Percentiles rank a stretch among this genome's conserved stretches.
Conservation (phyloP, 2,329 filamentous ascomycete genomes). For the Alternaria gaisen region DNA sequence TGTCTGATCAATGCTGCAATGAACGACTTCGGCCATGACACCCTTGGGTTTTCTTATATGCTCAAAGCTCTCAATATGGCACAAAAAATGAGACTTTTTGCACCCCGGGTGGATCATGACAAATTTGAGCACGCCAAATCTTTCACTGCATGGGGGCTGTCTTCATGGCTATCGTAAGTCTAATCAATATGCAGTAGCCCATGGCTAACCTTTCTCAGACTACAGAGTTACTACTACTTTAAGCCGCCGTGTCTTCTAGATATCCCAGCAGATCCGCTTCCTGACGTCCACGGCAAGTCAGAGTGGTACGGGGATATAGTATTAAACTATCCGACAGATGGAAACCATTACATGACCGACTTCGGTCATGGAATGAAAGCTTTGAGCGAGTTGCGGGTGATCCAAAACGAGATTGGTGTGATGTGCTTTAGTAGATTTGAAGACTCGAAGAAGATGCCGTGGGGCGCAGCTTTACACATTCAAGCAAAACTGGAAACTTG, state of each 20-base stretch:
- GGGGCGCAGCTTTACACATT: slow-evolving; percentile 11
- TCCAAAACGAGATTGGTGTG: slow-evolving; percentile 16
- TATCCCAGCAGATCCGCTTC: slow-evolving; percentile 12
- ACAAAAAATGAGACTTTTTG: slow-evolving; percentile 22
- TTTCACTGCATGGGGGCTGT: slow-evolving; percentile 23
- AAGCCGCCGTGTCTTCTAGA: slow-evolving; percentile 15
- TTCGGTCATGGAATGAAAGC: slow-evolving; percentile 20
- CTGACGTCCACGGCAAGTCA: slow-evolving; percentile 15
- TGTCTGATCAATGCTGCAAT: slow-evolving; percentile 18
- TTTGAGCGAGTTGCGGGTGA: slow-evolving; percentile 17
- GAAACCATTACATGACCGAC: background rate
- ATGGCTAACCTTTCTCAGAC: background rate
- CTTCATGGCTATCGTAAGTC: slow-evolving; percentile 14
- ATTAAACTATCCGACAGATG: slow-evolving; percentile 2
- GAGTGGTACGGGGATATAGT: slow-evolving; percentile 30
- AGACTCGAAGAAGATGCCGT: slow-evolving; percentile 5
- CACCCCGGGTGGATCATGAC: background rate
- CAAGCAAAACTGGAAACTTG: slow-evolving; percentile 17
- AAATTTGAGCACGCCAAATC: slow-evolving; percentile 11
- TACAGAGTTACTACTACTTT: slow-evolving; percentile 20
- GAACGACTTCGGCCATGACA: slow-evolving; percentile 19
- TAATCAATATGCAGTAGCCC: background rate
- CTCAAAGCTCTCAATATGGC: slow-evolving; percentile 24
- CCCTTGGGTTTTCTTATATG: slow-evolving; percentile 15
- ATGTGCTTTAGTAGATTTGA: slow-evolving; percentile 9